A percentile compares a stretch with the other conserved stretches of the same genome.
Conservation (phyloP, 306 rosid genomes). For the Betula pendula region DNA sequence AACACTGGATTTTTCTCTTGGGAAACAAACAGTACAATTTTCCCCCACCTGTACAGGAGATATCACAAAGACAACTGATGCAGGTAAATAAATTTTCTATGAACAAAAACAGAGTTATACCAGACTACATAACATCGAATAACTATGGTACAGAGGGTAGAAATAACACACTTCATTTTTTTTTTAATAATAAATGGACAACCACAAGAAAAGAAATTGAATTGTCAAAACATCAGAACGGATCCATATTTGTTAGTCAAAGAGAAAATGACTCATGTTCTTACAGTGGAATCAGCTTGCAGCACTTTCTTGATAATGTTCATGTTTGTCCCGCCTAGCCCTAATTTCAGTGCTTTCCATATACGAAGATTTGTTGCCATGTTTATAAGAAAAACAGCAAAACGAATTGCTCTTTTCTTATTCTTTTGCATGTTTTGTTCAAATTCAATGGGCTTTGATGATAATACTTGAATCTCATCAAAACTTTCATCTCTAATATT, state of each 20-base stretch:
- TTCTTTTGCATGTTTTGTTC: conserved; percentile 28
- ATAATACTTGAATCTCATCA: conserved; percentile 29
- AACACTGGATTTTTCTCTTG: conserved; percentile 25
- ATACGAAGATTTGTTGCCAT: conserved; percentile 30
- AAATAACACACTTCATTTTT: no score
- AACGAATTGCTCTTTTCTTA: conserved; percentile 21
- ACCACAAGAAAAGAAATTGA: no score
- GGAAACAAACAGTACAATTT: conserved; percentile 40
- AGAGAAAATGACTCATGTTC: background rate
- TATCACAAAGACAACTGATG: conserved; percentile 10
- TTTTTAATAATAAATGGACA: no score
- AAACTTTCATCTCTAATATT: conserved; percentile 6
- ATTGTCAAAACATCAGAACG: no score
- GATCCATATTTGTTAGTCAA: no score
- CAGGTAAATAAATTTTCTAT: conserved; percentile 11
- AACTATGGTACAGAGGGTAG: no score
- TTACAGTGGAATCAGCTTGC: no score
- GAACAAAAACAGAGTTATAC: no score
- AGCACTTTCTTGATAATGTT: no score
- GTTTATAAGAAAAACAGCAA: conserved; percentile 34
- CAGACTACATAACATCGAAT: no score
- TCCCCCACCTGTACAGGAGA: conserved; percentile 33
- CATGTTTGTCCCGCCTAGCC: conserved; percentile 13
- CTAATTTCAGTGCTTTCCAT: conserved; percentile 37
- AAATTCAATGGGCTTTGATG: conserved; percentile 33